phyloP scores from a whole-genome alignment of 805 yeast genomes.

The Cyberlindnera xylosilytica region DNA sequence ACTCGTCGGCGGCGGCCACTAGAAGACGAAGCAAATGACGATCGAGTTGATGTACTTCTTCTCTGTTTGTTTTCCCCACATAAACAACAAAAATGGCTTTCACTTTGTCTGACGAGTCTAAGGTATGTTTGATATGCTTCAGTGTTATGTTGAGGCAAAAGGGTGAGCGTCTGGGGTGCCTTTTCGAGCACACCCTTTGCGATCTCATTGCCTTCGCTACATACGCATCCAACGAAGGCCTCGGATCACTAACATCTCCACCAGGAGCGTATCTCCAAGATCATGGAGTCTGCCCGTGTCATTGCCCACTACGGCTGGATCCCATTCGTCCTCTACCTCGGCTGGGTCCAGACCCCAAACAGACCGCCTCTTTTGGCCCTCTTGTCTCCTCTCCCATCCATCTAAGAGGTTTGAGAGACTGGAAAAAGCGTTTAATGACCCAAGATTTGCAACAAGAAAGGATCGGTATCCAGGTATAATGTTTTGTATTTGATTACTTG shows the following conservation, averaged over 20 bases:
- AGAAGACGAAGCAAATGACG: neutral
- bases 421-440: neutral
- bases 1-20: neutral
- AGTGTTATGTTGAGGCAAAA: neutral
- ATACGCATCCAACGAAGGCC: too few species aligned
- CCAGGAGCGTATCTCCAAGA: conserved; percentile 84
- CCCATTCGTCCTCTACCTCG: conserved; percentile 90
- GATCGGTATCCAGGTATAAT: neutral
- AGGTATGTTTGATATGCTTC: conserved; percentile 24
- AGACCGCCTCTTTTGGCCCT: conserved; percentile 78
- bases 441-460: neutral
- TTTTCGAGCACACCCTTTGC: neutral
- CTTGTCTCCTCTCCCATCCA: conserved; percentile 78
- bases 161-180: too few species aligned
- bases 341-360: conserved; percentile 77
- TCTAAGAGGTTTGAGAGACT: conserved; percentile 32
- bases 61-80: neutral
- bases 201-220: too few species aligned
- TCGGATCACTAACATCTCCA: neutral
- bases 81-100: conserved; percentile 31
- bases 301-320: conserved; percentile 96
- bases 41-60: neutral
- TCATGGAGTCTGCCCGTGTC: conserved; percentile 79
- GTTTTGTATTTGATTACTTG: neutral
- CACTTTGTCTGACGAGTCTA: conserved; percentile 44